phyloP scores from a whole-genome alignment of 2,329 filamentous ascomycete species.

The Fusarium begoniae region DNA sequence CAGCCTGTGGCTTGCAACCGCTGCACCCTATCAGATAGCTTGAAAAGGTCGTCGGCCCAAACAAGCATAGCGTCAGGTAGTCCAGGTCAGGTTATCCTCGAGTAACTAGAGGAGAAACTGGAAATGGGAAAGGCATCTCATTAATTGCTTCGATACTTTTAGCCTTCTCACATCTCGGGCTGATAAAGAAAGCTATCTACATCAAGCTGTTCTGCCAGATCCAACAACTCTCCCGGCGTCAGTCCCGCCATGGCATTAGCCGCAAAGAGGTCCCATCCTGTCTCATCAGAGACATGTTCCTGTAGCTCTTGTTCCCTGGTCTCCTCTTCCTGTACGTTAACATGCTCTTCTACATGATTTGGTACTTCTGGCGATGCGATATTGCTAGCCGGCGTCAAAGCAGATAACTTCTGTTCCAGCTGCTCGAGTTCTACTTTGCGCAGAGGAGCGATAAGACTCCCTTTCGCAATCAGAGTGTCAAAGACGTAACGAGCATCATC shows the following conservation, averaged over 20 bases:
- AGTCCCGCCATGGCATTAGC: constrained; percentile 45
- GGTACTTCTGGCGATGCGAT: neutral
- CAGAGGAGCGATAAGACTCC: constrained; percentile 50
- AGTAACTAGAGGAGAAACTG: neutral
- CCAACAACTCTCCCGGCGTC: constrained; percentile 44
- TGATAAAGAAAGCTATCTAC: constrained; percentile 38
- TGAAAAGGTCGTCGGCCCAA: neutral
- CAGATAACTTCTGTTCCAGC: constrained; percentile 49
- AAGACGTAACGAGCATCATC: constrained; percentile 49
- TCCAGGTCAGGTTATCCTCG: neutral
- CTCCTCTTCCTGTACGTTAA: accelerated
- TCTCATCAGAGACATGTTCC: constrained; percentile 17
- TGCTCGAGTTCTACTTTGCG: constrained; percentile 50
- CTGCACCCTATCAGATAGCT: neutral
- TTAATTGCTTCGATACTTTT: neutral
- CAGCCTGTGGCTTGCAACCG: neutral
- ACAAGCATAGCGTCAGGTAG: neutral
- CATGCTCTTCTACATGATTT: neutral
- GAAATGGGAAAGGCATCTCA: accelerated
- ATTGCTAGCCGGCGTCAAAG: constrained; percentile 43
- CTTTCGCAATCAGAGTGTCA: constrained; percentile 50
- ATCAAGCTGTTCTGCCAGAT: constrained; percentile 46
- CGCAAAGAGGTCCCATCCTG: constrained; percentile 46
- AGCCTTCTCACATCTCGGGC: constrained; percentile 6
- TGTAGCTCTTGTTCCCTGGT: neutral